phyloP scores from a whole-genome alignment of 768 basidiomycete species.

The Macrolepiota fuliginosa region DNA sequence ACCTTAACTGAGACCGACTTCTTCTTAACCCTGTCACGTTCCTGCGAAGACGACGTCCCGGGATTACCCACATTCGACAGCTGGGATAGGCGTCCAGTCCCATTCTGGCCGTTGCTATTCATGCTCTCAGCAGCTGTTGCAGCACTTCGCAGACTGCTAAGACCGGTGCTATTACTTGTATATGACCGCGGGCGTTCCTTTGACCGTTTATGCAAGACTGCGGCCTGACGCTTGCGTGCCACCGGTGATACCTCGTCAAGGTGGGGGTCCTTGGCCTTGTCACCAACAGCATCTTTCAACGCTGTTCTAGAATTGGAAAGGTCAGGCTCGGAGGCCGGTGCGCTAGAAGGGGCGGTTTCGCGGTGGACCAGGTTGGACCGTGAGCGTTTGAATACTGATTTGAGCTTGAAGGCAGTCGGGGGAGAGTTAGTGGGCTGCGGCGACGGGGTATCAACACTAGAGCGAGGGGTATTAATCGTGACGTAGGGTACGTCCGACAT shows the following conservation, averaged over 20 bases:
- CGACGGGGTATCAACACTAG: slow-evolving; percentile 44
- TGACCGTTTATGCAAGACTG: slow-evolving; percentile 24
- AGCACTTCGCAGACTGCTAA: slow-evolving; percentile 59
- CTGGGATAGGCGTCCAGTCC: slow-evolving; percentile 13
- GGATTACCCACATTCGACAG: slow-evolving; percentile 12
- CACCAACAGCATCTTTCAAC: slow-evolving; percentile 24
- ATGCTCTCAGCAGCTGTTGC: slow-evolving; percentile 47
- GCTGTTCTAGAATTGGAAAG: slow-evolving; percentile 15
- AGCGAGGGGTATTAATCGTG: slow-evolving; percentile 40
- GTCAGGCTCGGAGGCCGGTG: slow-evolving; percentile 13
- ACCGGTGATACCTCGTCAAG: slow-evolving; percentile 15
- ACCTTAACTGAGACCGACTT: background rate
- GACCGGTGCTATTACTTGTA: slow-evolving; percentile 55
- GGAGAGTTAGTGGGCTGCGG: slow-evolving; percentile 34
- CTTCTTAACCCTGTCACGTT: background rate
- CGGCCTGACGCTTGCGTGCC: slow-evolving; percentile 25
- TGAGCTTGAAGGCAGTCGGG: slow-evolving; percentile 63
- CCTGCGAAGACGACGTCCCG: slow-evolving; percentile 9
- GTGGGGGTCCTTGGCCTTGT: slow-evolving; percentile 16
- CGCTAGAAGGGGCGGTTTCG: slow-evolving; percentile 28
- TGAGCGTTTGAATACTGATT: slow-evolving; percentile 63
- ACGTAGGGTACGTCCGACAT: slow-evolving; percentile 58
- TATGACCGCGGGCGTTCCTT: slow-evolving; percentile 55
- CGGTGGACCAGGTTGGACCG: slow-evolving; percentile 49
- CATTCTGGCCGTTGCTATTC: slow-evolving; percentile 24